Base-by-base conservation (phyloP, 805 yeast genomes). In the Yueomyces sinensis region DNA sequence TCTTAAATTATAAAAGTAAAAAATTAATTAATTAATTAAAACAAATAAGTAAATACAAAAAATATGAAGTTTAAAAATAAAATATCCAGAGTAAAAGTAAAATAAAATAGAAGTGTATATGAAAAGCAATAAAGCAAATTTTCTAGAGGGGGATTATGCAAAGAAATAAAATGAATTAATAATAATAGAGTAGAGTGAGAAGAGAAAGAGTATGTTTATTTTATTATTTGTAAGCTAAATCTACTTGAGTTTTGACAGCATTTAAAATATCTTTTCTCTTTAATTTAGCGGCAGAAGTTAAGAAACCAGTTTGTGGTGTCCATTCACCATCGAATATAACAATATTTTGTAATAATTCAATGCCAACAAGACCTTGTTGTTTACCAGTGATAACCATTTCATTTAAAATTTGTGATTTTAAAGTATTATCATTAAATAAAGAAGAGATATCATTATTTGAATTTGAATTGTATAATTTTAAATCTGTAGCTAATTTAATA, bases 261-360 rank as follows among this genome's bases (percentile, higher is more conserved):
- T 67, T 72, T 46, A 83, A 63, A 52, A 91, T 91, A 66, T 81
- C 81, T 68, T 72, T 82, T 68, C 98, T 80, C 67, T 89, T 95
- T 51, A 91, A 70, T 63, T 91, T 91, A 62, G 87, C 96, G 18
- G 98, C 98, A 39, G 93, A 76, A 13, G 97, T 86, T 37, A 89
- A 93, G 45, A 65, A 83, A 1, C 95, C 97, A 54, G 75, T 82
- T 60, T 84, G 91, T 30, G 98, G 97, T 29, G 97, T 91, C 97
- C 98, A 91, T 65, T 91, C 98, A 34, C 76, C 89, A 44, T 82
- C 87, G 38, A 76, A 68, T 40, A 91, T 58, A 13, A 80, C 84
- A 41, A 80, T 68, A 45, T 87, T 94, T 43, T 73, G 74, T 37
- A 91, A 54, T 43, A 89, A 65, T 62, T 91, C 97, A 45, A 84